Percentiles rank a stretch among this genome's conserved stretches.
Conservation (phyloP, 2,329 filamentous ascomycete species). For the Talaromyces sp. region DNA sequence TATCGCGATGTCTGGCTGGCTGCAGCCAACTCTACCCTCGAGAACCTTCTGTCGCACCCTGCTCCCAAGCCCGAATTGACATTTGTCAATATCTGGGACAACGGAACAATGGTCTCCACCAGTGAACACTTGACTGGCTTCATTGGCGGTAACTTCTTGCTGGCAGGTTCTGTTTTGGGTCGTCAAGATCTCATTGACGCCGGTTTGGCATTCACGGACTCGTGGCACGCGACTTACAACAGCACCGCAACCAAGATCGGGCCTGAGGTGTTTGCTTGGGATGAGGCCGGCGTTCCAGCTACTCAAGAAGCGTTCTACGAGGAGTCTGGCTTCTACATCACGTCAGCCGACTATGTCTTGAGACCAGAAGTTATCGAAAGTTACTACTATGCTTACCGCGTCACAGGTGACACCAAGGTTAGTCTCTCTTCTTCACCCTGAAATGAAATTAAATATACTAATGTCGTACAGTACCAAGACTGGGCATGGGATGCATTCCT, state of each 20-base stretch:
- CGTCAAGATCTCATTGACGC: conserved; percentile 68
- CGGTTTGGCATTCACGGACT: conserved; percentile 68
- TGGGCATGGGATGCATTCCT: conserved; percentile 80
- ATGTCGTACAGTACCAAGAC: conserved; percentile 62
- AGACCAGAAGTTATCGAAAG: conserved; percentile 81
- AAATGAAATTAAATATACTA: background rate
- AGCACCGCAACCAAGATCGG: conserved; percentile 70
- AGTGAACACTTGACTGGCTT: conserved; percentile 69
- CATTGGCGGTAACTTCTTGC: conserved; percentile 79
- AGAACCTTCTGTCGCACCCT: conserved; percentile 68
- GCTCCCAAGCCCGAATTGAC: conserved; percentile 66
- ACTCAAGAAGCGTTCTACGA: conserved; percentile 61
- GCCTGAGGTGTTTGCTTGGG: conserved; percentile 69
- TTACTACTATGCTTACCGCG: conserved; percentile 82
- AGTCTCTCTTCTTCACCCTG: background rate
- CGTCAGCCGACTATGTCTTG: conserved; percentile 61
- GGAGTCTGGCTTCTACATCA: conserved; percentile 70
- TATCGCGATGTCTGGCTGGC: conserved; percentile 74
- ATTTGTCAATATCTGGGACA: conserved; percentile 51
- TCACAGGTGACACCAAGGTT: conserved; percentile 66
- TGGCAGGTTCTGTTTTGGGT: conserved; percentile 70
- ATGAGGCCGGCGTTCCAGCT: conserved; percentile 49
- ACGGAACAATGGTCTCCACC: conserved; percentile 35
- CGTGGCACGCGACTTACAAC: conserved; percentile 72
- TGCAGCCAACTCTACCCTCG: conserved; percentile 73